Base-by-base conservation (phyloP, 306 rosid species). In the Fragaria nilgerrensis region DNA sequence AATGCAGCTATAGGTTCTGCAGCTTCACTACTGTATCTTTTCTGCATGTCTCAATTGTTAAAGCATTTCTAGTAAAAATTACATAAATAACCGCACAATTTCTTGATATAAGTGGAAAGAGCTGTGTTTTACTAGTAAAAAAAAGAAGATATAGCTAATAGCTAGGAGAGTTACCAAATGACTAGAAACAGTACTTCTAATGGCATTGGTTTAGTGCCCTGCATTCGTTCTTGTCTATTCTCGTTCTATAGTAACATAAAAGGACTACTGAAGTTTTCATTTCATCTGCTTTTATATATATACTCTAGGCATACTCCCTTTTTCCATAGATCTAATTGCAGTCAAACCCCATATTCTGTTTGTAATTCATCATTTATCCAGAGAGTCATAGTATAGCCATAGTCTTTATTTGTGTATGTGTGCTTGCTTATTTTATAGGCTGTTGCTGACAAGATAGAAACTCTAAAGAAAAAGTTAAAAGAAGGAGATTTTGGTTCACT, bases 401-500 rank as follows among this genome's bases (percentile, higher is more conserved):
- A 15, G 68, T 16, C 77, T 41, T 37, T 23, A 23, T 58, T 36
- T 43, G 2, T 69, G 5, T 44, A 10, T 69, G 37, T 44, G 36
- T 13, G 16, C 72, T 14, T 56, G 50, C 12, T 44, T 20, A 68
- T 84, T 27, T 52, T 11, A 68, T 85, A 95, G 99, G 91, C 61
- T 22, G 97, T 95, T 77, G 92, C 92, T 61, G 82, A 78, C 83
- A 90, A 88, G 90, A 44, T 95, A 73, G 63, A 82, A 56, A 43
- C 16, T 80, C 80, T 92, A 86, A 95, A 89, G 86, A 85, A 67
- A 76, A 89, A 87, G 90, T 78, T 95, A 76, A 87, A 76, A 37
- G 82, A 81, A 45, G 97, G 84, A 78, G 91, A 95, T 53, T 90
- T 87, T 78, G 81, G 83, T 79, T 84, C 80, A 20, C 97, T 95